Conservation (phyloP, 2,329 filamentous ascomycete genomes). For the Raffaelea albimanens region DNA sequence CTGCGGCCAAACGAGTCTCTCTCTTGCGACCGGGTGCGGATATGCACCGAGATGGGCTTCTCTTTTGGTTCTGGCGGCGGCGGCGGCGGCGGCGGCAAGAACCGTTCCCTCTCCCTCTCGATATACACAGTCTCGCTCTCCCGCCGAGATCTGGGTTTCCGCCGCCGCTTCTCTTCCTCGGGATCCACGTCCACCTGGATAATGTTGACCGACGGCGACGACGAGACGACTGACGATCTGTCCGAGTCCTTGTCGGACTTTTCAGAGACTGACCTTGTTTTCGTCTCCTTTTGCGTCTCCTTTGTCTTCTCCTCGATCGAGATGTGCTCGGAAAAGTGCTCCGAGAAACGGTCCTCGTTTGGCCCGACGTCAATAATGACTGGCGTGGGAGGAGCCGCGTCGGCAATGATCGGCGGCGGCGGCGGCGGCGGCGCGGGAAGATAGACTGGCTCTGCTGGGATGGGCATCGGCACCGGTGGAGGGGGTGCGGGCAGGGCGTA, state of each 20-base stretch:
- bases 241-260: no score
- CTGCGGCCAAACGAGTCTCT: no score
- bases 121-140: constrained; percentile 22
- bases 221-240: no score
- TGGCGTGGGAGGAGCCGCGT: constrained; percentile 28
- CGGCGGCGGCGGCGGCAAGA: constrained; percentile 26
- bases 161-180: constrained; percentile 3
- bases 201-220: no score
- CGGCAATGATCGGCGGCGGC: constrained; percentile 13
- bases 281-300: no score
- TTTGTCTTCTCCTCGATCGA: constrained; percentile 5
- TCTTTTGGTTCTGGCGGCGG: neutral
- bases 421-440: constrained; percentile 16
- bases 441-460: no score
- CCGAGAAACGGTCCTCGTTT: neutral
- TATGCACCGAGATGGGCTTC: no score
- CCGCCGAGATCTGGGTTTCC: constrained; percentile 15
- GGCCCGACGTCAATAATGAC: constrained; percentile 33
- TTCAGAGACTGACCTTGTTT: no score
- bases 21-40: no score
- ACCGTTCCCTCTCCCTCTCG: constrained; percentile 33
- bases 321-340: no score
- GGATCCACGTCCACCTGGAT: no score
- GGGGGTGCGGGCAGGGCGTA: constrained; percentile 12
- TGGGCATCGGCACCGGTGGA: no score